Conservation (phyloP, 2,329 filamentous ascomycete genomes). For the Aspergillus jensenii region DNA sequence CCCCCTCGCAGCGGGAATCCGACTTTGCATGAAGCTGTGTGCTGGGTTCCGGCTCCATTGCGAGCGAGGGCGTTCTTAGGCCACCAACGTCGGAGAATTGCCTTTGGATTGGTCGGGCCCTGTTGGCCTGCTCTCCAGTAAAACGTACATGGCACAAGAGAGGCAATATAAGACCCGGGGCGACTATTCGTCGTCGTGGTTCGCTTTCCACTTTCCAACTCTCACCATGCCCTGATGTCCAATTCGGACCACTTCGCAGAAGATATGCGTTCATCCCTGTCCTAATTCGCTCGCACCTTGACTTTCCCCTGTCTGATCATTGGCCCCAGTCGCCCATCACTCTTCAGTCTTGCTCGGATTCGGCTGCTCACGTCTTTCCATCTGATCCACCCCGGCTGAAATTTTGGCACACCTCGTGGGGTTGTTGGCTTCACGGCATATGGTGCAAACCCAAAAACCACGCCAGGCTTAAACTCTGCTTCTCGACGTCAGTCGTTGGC, state of each 20-base stretch:
- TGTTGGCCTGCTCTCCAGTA: not conserved
- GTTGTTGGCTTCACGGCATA: not conserved
- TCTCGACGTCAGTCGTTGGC: not conserved
- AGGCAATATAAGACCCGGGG: not conserved
- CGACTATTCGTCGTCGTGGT: not conserved
- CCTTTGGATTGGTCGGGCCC: not conserved
- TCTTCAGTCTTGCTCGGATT: not conserved
- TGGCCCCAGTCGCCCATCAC: not conserved
- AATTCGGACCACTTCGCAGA: not conserved
- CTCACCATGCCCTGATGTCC: not conserved
- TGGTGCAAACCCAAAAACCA: constrained; percentile 6
- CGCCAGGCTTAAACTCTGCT: constrained; percentile 2
- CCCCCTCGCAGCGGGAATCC: not conserved
- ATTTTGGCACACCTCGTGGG: constrained; percentile 5
- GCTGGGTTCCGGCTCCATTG: not conserved
- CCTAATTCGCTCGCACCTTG: not conserved
- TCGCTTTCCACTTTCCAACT: constrained; percentile 1
- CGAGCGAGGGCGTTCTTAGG: not conserved
- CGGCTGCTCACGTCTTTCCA: not conserved
- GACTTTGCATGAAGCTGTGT: not conserved
- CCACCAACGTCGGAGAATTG: not conserved
- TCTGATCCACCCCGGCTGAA: not conserved
- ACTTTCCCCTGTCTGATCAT: not conserved
- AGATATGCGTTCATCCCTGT: not conserved
- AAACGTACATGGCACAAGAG: not conserved